Conservation (phyloP, 805 yeast genomes). For the Yarrowia sp. region DNA sequence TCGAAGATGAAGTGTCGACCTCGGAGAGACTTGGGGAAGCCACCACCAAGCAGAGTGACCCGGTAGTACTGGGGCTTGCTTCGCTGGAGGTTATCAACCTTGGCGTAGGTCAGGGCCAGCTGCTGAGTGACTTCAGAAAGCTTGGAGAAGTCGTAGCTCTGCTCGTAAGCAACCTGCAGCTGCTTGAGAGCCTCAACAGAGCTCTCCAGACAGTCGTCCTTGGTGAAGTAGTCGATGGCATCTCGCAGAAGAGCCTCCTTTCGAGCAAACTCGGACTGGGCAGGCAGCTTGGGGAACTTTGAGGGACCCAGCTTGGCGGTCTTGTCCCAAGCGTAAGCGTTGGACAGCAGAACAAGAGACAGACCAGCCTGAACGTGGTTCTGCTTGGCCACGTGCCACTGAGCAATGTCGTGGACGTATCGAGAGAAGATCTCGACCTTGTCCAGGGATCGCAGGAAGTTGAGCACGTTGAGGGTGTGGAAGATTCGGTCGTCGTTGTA, state of each 20-base stretch:
- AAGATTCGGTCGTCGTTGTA: conserved; percentile 85
- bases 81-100: conserved; percentile 66
- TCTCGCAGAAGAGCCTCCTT: conserved; percentile 68
- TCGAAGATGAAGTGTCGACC: conserved; percentile 78
- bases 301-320: conserved; percentile 55
- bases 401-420: conserved; percentile 73
- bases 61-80: conserved; percentile 74
- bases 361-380: conserved; percentile 82
- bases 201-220: conserved; percentile 73
- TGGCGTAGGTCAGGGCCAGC: conserved; percentile 64
- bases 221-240: conserved; percentile 66
- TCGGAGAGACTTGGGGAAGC: conserved; percentile 75
- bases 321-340: conserved; percentile 64
- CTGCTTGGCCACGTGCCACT: conserved; percentile 55
- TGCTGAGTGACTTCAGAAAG: conserved; percentile 68
- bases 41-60: conserved; percentile 77
- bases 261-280: conserved; percentile 75
- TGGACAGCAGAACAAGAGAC: conserved; percentile 71
- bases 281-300: conserved; percentile 68
- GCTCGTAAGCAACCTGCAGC: conserved; percentile 69
- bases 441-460: conserved; percentile 72
- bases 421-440: conserved; percentile 77
- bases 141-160: conserved; percentile 72
- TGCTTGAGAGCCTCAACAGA: conserved; percentile 79
- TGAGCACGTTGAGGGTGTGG: conserved; percentile 70